Conservation (phyloP, 805 yeast species). For the Millerozyma miso region DNA sequence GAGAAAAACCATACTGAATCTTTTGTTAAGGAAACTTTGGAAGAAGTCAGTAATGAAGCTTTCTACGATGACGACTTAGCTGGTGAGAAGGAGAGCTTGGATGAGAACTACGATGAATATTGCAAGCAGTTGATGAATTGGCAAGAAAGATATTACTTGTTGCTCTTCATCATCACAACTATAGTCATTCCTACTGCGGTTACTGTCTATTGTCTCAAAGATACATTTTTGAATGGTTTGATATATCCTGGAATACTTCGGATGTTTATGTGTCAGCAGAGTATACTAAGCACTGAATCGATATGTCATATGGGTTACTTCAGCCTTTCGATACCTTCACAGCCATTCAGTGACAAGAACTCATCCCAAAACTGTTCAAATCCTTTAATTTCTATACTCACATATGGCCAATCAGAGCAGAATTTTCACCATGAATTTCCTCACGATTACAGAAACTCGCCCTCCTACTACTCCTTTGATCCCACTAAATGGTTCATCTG, state of each 20-base stretch:
- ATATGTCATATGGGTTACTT: slow-evolving; percentile 64
- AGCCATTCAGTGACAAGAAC: slow-evolving; percentile 50
- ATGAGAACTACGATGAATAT: slow-evolving; percentile 13
- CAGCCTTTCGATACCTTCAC: slow-evolving; percentile 63
- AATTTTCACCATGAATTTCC: slow-evolving; percentile 97
- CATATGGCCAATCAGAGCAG: slow-evolving; percentile 89
- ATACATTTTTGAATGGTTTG: slow-evolving; percentile 30
- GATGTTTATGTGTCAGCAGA: slow-evolving; percentile 71
- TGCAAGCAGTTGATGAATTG: slow-evolving; percentile 25
- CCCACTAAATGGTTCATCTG: slow-evolving; percentile 80
- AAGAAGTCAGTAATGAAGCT: slow-evolving; percentile 26
- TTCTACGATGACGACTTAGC: slow-evolving; percentile 7
- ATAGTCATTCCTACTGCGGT: slow-evolving; percentile 27
- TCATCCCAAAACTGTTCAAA: slow-evolving; percentile 64
- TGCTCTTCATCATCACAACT: slow-evolving; percentile 26
- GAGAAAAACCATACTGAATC: slow-evolving; percentile 17
- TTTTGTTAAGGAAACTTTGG: slow-evolving; percentile 4
- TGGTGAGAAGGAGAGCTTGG: slow-evolving; percentile 6
- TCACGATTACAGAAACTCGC: slow-evolving; percentile 77
- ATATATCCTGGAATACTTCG: slow-evolving; percentile 76
- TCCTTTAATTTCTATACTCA: slow-evolving; percentile 56
- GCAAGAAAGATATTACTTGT: slow-evolving; percentile 29
- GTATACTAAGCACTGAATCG: slow-evolving; percentile 73
- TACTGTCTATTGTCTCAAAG: slow-evolving; percentile 22
- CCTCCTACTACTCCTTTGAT: slow-evolving; percentile 71